Conservation (phyloP, 768 basidiomycete species). For the Chalciporus piperatus region DNA sequence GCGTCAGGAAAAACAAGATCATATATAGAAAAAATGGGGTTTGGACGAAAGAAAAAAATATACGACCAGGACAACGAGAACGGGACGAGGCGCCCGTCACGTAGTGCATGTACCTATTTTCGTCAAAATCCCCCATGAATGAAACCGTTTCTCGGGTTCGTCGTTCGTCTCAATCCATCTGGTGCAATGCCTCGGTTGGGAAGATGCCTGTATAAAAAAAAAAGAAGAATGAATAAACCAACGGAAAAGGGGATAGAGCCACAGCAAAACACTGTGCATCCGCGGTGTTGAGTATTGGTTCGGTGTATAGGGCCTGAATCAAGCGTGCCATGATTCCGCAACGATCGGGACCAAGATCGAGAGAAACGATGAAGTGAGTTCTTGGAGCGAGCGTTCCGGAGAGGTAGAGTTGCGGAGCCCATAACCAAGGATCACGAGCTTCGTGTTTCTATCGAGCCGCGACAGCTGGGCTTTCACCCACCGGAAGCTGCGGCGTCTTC, state of each 20-base stretch:
- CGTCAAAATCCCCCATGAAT: slow-evolving; percentile 11
- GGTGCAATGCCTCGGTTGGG: slow-evolving; percentile 17
- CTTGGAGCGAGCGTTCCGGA: slow-evolving; percentile 4
- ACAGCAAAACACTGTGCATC: slow-evolving; percentile 14
- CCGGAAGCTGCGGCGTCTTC: slow-evolving; percentile 59
- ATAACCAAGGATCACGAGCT: neutral
- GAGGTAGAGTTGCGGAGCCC: slow-evolving; percentile 3
- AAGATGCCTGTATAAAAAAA: slow-evolving; percentile 29
- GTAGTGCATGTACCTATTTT: slow-evolving; percentile 1
- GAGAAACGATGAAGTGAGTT: neutral
- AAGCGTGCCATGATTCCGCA: slow-evolving; percentile 3
- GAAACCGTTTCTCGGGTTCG: slow-evolving; percentile 8
- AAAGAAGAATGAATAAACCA: slow-evolving; percentile 33
- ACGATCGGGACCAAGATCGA: slow-evolving; percentile 1
- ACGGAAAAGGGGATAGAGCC: slow-evolving; percentile 13
- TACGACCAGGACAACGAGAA: slow-evolving; percentile 1
- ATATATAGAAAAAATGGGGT: slow-evolving; percentile 9
- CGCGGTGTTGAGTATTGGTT: neutral
- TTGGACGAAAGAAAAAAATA: slow-evolving; percentile 5
- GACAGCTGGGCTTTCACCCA: slow-evolving; percentile 54
- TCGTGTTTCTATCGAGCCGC: slow-evolving; percentile 27
- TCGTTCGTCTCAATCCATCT: slow-evolving; percentile 16
- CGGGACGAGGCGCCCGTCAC: no score
- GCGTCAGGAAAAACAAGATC: slow-evolving; percentile 9
- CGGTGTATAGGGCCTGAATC: slow-evolving; percentile 1